A percentile compares a stretch with the other conserved stretches of the same genome.
These are phyloP conservation scores for Aaosphaeria pasadenensis DNA, from an alignment of 2,329 filamentous ascomycete genomes.

Conservation along the genomic window DNA sequence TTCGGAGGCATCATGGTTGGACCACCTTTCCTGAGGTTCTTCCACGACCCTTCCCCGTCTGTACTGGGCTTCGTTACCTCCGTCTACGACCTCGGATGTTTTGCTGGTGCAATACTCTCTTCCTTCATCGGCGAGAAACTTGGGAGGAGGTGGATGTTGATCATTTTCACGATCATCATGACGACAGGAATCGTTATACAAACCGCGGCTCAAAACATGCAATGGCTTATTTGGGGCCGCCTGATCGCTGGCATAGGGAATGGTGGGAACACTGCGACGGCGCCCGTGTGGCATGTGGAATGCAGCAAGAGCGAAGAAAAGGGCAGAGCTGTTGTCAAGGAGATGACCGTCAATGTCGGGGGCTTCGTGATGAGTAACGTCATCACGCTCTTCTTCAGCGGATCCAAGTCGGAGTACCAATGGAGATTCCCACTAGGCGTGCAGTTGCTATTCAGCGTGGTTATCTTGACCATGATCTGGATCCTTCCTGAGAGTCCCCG, in stretches of 20 bases:
- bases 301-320: slow-evolving; percentile 47
- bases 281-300: slow-evolving; percentile 41
- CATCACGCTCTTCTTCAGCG: slow-evolving; percentile 17
- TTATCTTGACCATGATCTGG: slow-evolving; percentile 1
- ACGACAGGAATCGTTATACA: slow-evolving; percentile 17
- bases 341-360: slow-evolving; percentile 46
- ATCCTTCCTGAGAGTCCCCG: slow-evolving; percentile 6
- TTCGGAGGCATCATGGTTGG: slow-evolving; percentile 6
- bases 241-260: slow-evolving; percentile 29
- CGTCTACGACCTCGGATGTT: slow-evolving; percentile 15
- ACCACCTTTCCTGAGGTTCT: slow-evolving; percentile 1
- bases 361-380: slow-evolving; percentile 46
- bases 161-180: slow-evolving; percentile 21
- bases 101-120: slow-evolving; percentile 20
- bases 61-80: slow-evolving; percentile 7
- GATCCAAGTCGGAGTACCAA: slow-evolving; percentile 11
- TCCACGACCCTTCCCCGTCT: slow-evolving; percentile 1
- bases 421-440: slow-evolving; percentile 16
- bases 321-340: slow-evolving; percentile 56
- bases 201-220: slow-evolving; percentile 9
- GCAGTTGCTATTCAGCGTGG: slow-evolving; percentile 12
- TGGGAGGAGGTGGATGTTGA: slow-evolving; percentile 18
- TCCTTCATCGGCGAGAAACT: slow-evolving; percentile 20
- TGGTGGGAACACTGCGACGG: slow-evolving; percentile 35
- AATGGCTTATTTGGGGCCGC: slow-evolving; percentile 17